Conservation (phyloP, 75 land plant species). For the Pinus tabuliformis region DNA sequence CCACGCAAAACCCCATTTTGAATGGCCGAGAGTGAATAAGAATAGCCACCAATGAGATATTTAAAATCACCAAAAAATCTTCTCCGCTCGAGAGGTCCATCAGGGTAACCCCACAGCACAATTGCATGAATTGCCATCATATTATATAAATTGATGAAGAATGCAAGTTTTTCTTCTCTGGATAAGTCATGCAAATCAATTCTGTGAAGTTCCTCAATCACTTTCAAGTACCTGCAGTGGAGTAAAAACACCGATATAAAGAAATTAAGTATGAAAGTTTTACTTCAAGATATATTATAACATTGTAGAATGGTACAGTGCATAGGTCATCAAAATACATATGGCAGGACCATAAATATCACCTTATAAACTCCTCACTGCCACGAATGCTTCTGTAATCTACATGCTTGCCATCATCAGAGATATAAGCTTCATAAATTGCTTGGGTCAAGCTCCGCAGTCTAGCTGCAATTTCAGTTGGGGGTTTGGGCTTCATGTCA, state of each 20-base stretch:
- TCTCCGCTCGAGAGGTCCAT: slow-evolving; percentile 63
- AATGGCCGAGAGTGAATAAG: slow-evolving; percentile 81
- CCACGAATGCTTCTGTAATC: slow-evolving; percentile 58
- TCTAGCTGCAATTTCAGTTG: slow-evolving; percentile 58
- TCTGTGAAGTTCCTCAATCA: slow-evolving; percentile 71
- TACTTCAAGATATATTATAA: neutral
- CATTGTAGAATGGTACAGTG: neutral
- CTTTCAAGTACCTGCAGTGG: slow-evolving; percentile 57
- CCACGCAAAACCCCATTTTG: slow-evolving; percentile 80
- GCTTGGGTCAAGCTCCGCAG: slow-evolving; percentile 54
- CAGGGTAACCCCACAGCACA: slow-evolving; percentile 55
- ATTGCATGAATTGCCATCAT: slow-evolving; percentile 84
- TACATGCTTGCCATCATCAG: slow-evolving; percentile 79
- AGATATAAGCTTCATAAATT: slow-evolving; percentile 69
- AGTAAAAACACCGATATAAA: neutral
- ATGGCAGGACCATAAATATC: neutral
- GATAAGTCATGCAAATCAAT: slow-evolving; percentile 51
- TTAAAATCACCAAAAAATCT: slow-evolving; percentile 71
- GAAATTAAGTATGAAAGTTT: neutral
- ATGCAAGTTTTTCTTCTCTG: slow-evolving; percentile 79
- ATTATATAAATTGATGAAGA: slow-evolving; percentile 79
- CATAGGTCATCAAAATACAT: neutral
- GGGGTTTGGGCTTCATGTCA: slow-evolving; percentile 63
- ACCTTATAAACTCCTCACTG: slow-evolving; percentile 83
- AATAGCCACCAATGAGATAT: slow-evolving; percentile 74